Base-by-base conservation (phyloP, 2,329 filamentous ascomycete species). In the Colletotrichum filicis region DNA sequence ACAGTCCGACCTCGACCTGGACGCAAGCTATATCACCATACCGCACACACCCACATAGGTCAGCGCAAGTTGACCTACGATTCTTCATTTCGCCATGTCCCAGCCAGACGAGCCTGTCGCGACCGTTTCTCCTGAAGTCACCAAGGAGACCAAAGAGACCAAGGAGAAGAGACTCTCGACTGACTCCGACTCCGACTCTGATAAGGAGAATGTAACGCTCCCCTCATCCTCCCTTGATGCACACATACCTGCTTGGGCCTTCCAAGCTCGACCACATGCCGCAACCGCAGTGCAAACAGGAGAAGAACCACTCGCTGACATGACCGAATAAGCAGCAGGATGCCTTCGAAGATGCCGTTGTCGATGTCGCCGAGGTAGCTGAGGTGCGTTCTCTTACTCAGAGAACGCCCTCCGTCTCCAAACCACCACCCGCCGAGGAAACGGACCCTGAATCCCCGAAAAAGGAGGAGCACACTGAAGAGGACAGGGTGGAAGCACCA, bases 261-360 rank as follows among this genome's bases (percentile, higher is more conserved):
- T 46, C 24, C n/a, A 52, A 49, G 19, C 53, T 53, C 60, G 53
- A 56, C 53, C 12, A 56, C 37, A 49, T 65, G 46, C 12, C 26
- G 14, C 5, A 14, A 19, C 49, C 30, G 30, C 16, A 57, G 32
- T 37, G 30, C 28, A 57, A 26, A 53, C 16, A n/a, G 28, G 14
- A 37, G 8, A 26, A 28, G 2, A 57, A 52, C 8, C 12, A 52
- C 49, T 61, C 35, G 66, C 71, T 73, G 57, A 73, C 71, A 42
- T 24, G 26, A 35, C 11, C 30, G 55, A 11, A 30, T 26, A 56
- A 73, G 57, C 76, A 58, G 57, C 73, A 94, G 92, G 92, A 95
- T 78, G 90, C 89, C 19, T 97, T 97, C 79, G 94, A 97, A 84
- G 95, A 98, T 86, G 95, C 94, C 68, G 85, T 90, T 77, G 93